These are phyloP conservation scores for Ensete ventricosum DNA, from an alignment of 176 grass and related monocot genomes.

Conservation along the genomic window DNA sequence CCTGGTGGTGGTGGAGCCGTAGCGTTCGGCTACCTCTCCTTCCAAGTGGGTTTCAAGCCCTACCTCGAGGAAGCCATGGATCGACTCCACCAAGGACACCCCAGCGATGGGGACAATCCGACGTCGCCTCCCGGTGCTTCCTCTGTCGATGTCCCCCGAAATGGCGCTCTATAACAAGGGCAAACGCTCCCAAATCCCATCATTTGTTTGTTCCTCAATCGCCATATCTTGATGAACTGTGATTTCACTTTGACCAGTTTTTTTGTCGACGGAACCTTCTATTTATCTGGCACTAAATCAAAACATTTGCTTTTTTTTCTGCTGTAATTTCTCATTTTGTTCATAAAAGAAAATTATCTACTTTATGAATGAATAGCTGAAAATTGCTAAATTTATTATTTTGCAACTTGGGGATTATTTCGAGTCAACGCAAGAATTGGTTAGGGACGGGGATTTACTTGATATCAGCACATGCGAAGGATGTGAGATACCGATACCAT, in stretches of 20 bases:
- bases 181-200: not conserved
- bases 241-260: not conserved
- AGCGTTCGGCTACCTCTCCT: constrained; percentile 82
- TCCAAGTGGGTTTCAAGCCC: constrained; percentile 73
- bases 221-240: not conserved
- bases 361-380: too few relatives aligned
- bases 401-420: too few relatives aligned
- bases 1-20: constrained; percentile 63
- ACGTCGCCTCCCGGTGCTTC: not conserved
- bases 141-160: not conserved
- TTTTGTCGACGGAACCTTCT: not conserved
- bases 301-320: not conserved
- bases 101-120: not conserved
- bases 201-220: not conserved
- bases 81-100: not conserved
- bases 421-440: too few relatives aligned
- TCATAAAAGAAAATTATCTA: not conserved
- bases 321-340: not conserved
- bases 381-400: too few relatives aligned
- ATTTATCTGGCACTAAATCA: not conserved
- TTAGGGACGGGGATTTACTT: too few relatives aligned
- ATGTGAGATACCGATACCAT: too few relatives aligned
- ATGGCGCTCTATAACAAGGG: not conserved
- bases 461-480: too few relatives aligned
- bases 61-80: constrained; percentile 70